phyloP scores from a whole-genome alignment of 2,329 filamentous ascomycete genomes.

The Xylaria hypoxylon region DNA sequence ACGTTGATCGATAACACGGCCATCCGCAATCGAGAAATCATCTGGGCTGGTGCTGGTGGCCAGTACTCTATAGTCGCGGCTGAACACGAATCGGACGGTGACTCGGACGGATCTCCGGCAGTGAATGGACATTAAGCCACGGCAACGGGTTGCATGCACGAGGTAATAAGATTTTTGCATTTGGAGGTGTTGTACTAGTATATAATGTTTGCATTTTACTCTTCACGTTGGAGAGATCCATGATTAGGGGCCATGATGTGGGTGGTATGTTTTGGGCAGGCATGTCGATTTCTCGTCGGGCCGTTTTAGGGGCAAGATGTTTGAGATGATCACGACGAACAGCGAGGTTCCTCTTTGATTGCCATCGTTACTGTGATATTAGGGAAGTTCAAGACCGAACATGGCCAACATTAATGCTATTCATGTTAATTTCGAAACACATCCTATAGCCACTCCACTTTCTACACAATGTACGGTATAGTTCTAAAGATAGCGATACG shows the following conservation, averaged over 20 bases:
- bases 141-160: not conserved
- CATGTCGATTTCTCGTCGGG: slow-evolving; percentile 7
- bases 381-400: slow-evolving; percentile 7
- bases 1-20: slow-evolving; percentile 88
- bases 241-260: not conserved
- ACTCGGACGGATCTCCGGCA: not conserved
- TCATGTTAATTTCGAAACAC: not conserved
- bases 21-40: slow-evolving; percentile 77
- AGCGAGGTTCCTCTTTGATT: slow-evolving; percentile 13
- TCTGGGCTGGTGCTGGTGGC: slow-evolving; percentile 86
- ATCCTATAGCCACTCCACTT: not conserved
- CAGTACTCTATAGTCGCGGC: slow-evolving; percentile 71
- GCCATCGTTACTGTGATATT: slow-evolving; percentile 1
- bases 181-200: slow-evolving; percentile 22
- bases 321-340: slow-evolving; percentile 8
- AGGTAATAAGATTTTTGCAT: slow-evolving; percentile 14
- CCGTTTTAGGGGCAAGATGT: not conserved
- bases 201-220: slow-evolving; percentile 34
- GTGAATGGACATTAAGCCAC: slow-evolving; percentile 26
- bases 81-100: slow-evolving; percentile 7
- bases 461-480: not conserved
- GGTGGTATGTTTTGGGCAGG: slow-evolving; percentile 17
- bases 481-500: not conserved
- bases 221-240: slow-evolving; percentile 22
- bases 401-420: not conserved